Base-by-base conservation (phyloP, 768 basidiomycete species). In the Boletus barrowsii region DNA sequence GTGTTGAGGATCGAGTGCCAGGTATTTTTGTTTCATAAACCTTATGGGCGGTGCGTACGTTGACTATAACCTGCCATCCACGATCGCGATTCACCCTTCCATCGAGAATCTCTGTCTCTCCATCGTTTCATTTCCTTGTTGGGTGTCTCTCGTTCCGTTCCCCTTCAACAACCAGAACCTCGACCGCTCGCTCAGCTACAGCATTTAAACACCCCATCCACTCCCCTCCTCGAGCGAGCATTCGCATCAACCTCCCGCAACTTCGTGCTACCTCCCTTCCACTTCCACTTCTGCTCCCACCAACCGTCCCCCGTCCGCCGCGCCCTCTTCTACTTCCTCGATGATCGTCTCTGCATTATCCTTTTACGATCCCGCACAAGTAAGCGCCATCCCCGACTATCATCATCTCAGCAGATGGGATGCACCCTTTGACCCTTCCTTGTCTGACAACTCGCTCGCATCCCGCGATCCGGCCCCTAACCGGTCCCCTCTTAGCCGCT, bases 341-440 rank as follows among this genome's bases (percentile, higher is more conserved):
- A 83, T 84, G 83, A 83, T 84, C 57, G 78, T 79, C 36, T 75
- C 82, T 15, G 72, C 75, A 0, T 73, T 80, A 10, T 75, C 80
- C 8, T 81, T 82, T 60, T 84, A 83, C 63, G 80, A 81, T 51
- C 72, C 81, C 6, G 69, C 77, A 18, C 70, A 72, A 4, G 61
- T 68, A n/a, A 61, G 64, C 20, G 50, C 68, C 62, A 68, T 56
- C 47, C 65, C 55, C 2, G 72, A 77, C 48, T 81, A 80, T 61
- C 76, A 77, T 47, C 72, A 75, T 40, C 75, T 76, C 74, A 63
- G 69, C 18, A 70, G 48, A 56, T 71, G 60, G 64, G 42, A 56
- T 17, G 33, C 42, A 3, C 58, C 54, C 17, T 69, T 67, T 10
- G 46, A 51, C 10, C 36, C 59, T 10, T 50, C 61, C 2, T 47